Evolutionary conservation across 148 eudicot species (phyloP).

Genomic region (Amaranthus hypochondriacus): DNA sequence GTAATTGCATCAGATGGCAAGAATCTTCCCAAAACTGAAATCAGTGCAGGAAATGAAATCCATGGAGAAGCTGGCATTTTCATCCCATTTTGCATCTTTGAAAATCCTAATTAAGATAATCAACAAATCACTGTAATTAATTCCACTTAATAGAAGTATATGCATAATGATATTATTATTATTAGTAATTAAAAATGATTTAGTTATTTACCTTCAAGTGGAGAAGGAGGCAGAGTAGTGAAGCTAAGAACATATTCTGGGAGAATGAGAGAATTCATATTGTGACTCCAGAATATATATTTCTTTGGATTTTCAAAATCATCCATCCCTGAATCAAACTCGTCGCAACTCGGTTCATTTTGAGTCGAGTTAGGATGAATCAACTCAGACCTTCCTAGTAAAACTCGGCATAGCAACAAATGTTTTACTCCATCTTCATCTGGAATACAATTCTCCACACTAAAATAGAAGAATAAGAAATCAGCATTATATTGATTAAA

Average conservation of each 20-base stretch:
- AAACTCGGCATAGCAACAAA: conserved; percentile 41
- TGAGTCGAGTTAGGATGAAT: conserved; percentile 35
- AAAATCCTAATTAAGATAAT: background rate
- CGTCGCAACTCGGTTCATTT: conserved; percentile 33
- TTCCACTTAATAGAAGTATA: too few relatives aligned
- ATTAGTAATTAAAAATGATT: background rate
- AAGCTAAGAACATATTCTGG: conserved; percentile 46
- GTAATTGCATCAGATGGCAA: conserved; percentile 25
- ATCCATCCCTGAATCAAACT: conserved; percentile 50
- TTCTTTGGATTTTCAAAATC: conserved; percentile 26
- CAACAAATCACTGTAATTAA: background rate
- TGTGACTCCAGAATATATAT: conserved; percentile 40
- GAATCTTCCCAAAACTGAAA: conserved; percentile 26
- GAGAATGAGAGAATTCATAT: conserved; percentile 51
- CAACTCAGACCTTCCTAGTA: conserved; percentile 39
- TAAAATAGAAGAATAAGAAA: conserved; percentile 1
- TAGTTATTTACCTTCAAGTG: conserved; percentile 5
- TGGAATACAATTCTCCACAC: conserved; percentile 24
- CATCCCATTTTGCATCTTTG: conserved; percentile 2
- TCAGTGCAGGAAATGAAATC: conserved; percentile 35
- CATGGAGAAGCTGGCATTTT: conserved; percentile 39
- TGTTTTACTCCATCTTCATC: conserved; percentile 44
- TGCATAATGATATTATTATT: too few relatives aligned
- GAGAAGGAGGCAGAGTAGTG: background rate
- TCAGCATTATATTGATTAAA: background rate